Evolutionary conservation across 495 filamentous ascomycete genomes (phyloP).

Genomic region (Clohesyomyces aquaticus): DNA sequence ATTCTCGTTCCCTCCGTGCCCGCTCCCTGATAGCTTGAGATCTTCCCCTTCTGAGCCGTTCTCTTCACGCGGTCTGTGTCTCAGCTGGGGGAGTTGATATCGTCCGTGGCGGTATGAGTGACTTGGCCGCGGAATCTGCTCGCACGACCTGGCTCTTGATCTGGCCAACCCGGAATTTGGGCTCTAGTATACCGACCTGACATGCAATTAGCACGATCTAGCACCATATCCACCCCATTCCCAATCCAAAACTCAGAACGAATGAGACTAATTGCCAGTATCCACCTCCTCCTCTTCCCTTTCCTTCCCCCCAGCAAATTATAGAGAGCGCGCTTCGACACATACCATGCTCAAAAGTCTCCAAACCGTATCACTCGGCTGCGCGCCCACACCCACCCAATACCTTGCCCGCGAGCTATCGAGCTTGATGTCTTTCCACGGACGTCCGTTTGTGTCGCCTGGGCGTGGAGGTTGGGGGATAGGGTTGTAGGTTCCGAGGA

Average conservation of each 20-base stretch:
- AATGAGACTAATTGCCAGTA: not conserved
- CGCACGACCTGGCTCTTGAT: slow-evolving; percentile 20
- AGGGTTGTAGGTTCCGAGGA: slow-evolving; percentile 92
- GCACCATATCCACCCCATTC: not conserved
- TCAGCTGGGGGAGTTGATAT: not conserved
- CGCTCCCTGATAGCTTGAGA: not conserved
- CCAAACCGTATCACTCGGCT: slow-evolving; percentile 89
- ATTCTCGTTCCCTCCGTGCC: not conserved
- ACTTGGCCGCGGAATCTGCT: slow-evolving; percentile 31
- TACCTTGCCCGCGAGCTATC: slow-evolving; percentile 83
- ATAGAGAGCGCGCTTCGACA: slow-evolving; percentile 18
- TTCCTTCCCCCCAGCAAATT: not conserved
- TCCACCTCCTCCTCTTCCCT: not conserved
- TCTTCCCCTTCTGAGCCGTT: not conserved
- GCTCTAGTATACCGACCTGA: slow-evolving; percentile 57
- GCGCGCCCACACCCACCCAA: slow-evolving; percentile 95
- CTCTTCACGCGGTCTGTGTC: not conserved
- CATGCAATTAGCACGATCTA: not conserved
- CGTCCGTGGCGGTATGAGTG: slow-evolving; percentile 17
- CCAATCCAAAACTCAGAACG: too few species aligned
- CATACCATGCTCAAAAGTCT: slow-evolving; percentile 82
- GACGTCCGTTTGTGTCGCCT: slow-evolving; percentile 65
- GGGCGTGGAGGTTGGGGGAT: slow-evolving; percentile 74
- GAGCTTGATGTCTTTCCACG: slow-evolving; percentile 87
- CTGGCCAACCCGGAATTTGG: slow-evolving; percentile 45